These are phyloP conservation scores for Mycena vulgaris DNA, from an alignment of 768 basidiomycete species.

Conservation along the genomic window DNA sequence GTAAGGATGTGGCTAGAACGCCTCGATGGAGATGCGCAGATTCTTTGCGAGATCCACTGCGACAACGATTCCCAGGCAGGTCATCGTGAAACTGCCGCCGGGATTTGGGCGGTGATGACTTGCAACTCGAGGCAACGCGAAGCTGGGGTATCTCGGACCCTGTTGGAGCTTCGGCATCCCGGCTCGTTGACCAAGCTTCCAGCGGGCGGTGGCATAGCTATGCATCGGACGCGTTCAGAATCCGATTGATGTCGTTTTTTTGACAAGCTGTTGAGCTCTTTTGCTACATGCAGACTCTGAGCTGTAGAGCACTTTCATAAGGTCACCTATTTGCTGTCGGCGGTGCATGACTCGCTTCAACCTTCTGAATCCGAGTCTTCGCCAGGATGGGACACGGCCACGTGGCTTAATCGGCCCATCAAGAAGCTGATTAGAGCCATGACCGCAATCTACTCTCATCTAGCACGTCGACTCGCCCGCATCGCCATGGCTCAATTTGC, in stretches of 20 bases:
- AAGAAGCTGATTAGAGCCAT: slow-evolving; percentile 3
- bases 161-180: neutral
- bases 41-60: too few species aligned
- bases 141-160: neutral
- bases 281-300: too few species aligned
- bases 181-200: neutral
- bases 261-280: slow-evolving; percentile 11
- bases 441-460: neutral
- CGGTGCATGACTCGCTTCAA: slow-evolving; percentile 10
- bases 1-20: too few species aligned
- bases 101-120: slow-evolving; percentile 28
- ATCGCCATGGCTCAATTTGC: slow-evolving; percentile 62
- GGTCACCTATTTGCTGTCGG: neutral
- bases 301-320: slow-evolving; percentile 18
- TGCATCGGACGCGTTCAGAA: slow-evolving; percentile 20
- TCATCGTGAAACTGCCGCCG: slow-evolving; percentile 29
- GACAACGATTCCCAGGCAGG: slow-evolving; percentile 18
- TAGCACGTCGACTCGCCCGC: slow-evolving; percentile 3
- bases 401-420: neutral
- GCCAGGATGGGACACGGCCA: too few species aligned
- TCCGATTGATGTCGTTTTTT: slow-evolving; percentile 13
- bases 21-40: too few species aligned
- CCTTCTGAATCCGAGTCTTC: too few species aligned
- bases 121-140: neutral
- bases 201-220: slow-evolving; percentile 21